phyloP scores from a whole-genome alignment of 441 rosid genomes.

The Gossypium davidsonii region DNA sequence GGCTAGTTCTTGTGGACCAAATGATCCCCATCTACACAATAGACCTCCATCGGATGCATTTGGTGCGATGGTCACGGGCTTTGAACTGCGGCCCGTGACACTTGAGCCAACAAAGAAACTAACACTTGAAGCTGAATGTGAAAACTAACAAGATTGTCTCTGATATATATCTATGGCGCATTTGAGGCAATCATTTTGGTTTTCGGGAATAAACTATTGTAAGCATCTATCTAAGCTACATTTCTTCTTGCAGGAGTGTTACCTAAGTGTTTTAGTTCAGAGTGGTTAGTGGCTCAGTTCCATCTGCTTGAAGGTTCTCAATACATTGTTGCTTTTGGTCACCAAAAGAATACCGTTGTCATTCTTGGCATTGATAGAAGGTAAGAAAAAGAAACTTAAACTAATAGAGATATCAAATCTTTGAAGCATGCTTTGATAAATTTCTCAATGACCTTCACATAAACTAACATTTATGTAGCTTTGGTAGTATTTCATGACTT shows the following conservation, averaged over 20 bases:
- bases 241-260: conserved; percentile 53
- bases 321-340: conserved; percentile 85
- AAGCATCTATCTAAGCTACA: background rate
- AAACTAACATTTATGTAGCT: too few species aligned
- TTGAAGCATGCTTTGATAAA: too few species aligned
- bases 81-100: too few species aligned
- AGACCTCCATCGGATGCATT: too few species aligned
- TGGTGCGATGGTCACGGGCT: too few species aligned
- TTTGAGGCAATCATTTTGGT: background rate
- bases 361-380: conserved; percentile 94
- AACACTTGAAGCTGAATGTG: background rate
- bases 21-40: too few species aligned
- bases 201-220: background rate
- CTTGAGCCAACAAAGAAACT: background rate
- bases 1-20: too few species aligned
- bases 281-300: conserved; percentile 93
- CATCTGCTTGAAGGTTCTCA: conserved; percentile 72
- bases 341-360: conserved; percentile 72
- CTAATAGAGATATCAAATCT: too few species aligned
- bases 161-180: background rate
- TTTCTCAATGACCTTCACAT: too few species aligned
- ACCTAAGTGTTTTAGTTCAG: conserved; percentile 90
- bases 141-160: background rate
- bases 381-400: conserved; percentile 26
- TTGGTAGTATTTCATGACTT: too few species aligned